phyloP scores from a whole-genome alignment of 2,329 filamentous ascomycete genomes.

The Pyrenophora tritici-repentis region DNA sequence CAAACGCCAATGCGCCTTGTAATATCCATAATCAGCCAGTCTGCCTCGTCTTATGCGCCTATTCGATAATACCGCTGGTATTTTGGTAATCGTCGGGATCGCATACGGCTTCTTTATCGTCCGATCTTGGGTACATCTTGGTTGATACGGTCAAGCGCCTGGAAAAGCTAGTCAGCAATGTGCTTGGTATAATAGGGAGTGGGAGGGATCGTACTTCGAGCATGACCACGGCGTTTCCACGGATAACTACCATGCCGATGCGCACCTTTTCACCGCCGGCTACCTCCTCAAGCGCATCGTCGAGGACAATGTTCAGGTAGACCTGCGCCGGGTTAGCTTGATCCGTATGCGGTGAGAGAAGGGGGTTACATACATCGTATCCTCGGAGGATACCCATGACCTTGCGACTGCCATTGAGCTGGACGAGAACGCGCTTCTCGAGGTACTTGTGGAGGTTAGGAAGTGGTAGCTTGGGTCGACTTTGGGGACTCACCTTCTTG shows the following conservation, averaged over 20 bases:
- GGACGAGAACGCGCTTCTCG: conserved; percentile 97
- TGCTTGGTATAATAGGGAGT: neutral
- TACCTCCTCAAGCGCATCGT: conserved; percentile 96
- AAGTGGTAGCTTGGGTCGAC: neutral
- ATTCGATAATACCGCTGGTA: neutral
- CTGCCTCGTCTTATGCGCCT: conserved; percentile 3
- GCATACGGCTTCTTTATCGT: conserved; percentile 23
- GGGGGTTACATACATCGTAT: conserved; percentile 77
- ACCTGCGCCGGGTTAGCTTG: conserved; percentile 62
- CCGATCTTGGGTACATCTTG: conserved; percentile 42
- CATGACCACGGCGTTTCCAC: conserved; percentile 98
- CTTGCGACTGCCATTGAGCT: conserved; percentile 96
- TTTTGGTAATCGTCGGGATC: neutral
- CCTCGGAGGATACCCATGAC: conserved; percentile 92
- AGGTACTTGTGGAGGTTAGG: conserved; percentile 72
- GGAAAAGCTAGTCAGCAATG: conserved; percentile 12
- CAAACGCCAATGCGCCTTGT: conserved; percentile 27
- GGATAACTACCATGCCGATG: conserved; percentile 94
- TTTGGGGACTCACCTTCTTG: conserved; percentile 74
- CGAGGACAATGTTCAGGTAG: conserved; percentile 96
- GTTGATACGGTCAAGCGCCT: conserved; percentile 47
- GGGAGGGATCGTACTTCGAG: conserved; percentile 65
- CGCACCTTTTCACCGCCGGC: conserved; percentile 85
- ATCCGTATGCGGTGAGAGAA: neutral
- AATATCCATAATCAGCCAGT: conserved; percentile 14